Base-by-base conservation (phyloP, 2,329 filamentous ascomycete genomes). In the Fusarium palustre region DNA sequence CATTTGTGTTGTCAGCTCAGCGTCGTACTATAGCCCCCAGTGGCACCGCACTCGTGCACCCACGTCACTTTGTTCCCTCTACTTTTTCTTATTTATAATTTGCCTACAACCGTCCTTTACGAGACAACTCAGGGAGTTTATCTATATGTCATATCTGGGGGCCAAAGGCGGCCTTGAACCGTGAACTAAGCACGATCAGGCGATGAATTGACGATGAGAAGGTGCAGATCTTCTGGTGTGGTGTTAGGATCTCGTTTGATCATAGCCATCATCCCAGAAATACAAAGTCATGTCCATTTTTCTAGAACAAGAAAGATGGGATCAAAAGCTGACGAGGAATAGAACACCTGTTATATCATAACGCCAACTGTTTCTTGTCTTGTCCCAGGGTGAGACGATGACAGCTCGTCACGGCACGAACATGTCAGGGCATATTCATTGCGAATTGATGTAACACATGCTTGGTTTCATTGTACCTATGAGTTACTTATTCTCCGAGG, bases 91-190 rank as follows among this genome's bases (percentile, higher is more conserved):
- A 33, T 49, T 24, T n/a, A 18, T 2, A 18, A 31, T 34, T 34
- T 25, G 18, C 15, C 42, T 15, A 33, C 25, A 25, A 34, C 25
- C 15, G 4, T 18, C 5, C 12, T 30, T 31, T 16, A 22, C 22
- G 10, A 33, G 7, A 16, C 25, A 30, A 20, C 42, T 34, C 20
- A 25, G 25, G 11, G 16, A 33, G 39, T 33, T 20, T 31, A 24
- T 59, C 38, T 25, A 48, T 16, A 38, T 59, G 36, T 20, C 42
- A 18, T 34, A 12, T 25, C 22, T 56, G 50, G 54, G 36, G 45
- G 41, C 31, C 11, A 33, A 38, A 34, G 43, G 6, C 10, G 7
- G 36, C 25, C 50, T 46, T 49, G 24, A 38, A 49, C 15, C 13
- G 45, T 45, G 38, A 38, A 31, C 39, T 22, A 18, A 22, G 36